Evolutionary conservation across 805 yeast genomes (phyloP).

Genomic region (Saccharomycopsis synnaedendra): DNA sequence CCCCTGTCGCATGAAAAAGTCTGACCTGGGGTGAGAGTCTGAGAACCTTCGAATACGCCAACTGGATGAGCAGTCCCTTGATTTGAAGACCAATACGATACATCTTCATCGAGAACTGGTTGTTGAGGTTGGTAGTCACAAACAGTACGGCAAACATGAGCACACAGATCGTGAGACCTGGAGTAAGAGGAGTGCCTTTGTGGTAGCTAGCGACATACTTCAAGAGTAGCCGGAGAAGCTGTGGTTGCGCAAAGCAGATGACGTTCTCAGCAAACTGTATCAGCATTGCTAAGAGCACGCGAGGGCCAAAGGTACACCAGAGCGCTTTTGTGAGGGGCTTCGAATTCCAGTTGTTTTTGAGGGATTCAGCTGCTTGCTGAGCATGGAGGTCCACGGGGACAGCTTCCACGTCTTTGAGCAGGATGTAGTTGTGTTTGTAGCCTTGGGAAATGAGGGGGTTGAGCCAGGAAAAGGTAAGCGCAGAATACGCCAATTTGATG

Average conservation of each 20-base stretch:
- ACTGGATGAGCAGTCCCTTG: conserved; percentile 54
- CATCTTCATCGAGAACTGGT: conserved; percentile 53
- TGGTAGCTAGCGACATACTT: conserved; percentile 27
- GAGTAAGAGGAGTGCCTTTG: conserved; percentile 17
- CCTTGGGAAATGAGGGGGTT: conserved; percentile 31
- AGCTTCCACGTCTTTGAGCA: conserved; percentile 30
- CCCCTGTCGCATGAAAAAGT: conserved; percentile 57
- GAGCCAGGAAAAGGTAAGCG: conserved; percentile 37
- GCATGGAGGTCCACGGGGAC: conserved; percentile 28
- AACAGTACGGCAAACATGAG: conserved; percentile 53
- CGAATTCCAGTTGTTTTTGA: conserved; percentile 24
- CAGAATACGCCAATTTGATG: neutral
- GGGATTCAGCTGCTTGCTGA: conserved; percentile 21
- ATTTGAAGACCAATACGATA: conserved; percentile 53
- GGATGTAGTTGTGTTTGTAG: conserved; percentile 27
- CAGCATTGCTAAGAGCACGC: conserved; percentile 25
- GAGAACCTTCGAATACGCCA: conserved; percentile 61
- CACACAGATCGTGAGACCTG: conserved; percentile 52
- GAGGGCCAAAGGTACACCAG: conserved; percentile 26
- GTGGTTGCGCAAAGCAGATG: conserved; percentile 40
- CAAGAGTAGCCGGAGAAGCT: conserved; percentile 37
- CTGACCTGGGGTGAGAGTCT: conserved; percentile 53
- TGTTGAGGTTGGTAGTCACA: conserved; percentile 48
- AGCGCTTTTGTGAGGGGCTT: conserved; percentile 20
- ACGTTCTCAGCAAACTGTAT: conserved; percentile 30